Evolutionary conservation across 2,329 filamentous ascomycete species (phyloP).

Genomic region (Penicillium sp.): DNA sequence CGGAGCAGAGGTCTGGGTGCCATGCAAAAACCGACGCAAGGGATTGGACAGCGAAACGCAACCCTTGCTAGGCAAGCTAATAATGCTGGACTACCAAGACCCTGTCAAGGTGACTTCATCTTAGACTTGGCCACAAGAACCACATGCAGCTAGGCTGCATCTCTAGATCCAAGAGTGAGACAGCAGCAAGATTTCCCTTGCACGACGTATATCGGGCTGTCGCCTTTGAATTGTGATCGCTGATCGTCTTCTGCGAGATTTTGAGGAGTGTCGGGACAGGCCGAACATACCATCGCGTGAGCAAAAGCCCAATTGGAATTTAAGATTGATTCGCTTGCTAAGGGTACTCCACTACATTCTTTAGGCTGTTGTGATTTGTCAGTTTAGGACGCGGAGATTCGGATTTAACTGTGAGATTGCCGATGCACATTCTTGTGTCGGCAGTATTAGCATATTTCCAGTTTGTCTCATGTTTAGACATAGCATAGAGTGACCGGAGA

Average conservation of each 20-base stretch:
- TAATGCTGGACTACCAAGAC: slow-evolving; percentile 2
- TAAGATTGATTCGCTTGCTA: not conserved
- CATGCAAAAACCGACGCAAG: slow-evolving; percentile 9
- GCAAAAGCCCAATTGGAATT: not conserved
- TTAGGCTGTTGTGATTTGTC: slow-evolving; percentile 2
- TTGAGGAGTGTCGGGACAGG: not conserved
- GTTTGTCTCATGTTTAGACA: not conserved
- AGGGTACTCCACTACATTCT: slow-evolving; percentile 3
- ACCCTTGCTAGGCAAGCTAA: slow-evolving; percentile 1
- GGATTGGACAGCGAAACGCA: slow-evolving; percentile 3
- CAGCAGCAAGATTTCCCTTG: not conserved
- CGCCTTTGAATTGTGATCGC: slow-evolving; percentile 4
- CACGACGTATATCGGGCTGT: not conserved
- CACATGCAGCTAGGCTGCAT: slow-evolving; percentile 1
- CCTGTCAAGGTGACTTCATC: slow-evolving; percentile 3
- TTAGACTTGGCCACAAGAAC: not conserved
- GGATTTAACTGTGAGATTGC: not conserved
- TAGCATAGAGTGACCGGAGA: not conserved
- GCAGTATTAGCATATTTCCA: not conserved
- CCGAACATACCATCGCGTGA: slow-evolving; percentile 10
- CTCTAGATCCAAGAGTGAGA: not conserved
- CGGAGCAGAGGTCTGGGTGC: not conserved
- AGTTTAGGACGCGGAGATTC: not conserved
- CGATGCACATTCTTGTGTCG: not conserved
- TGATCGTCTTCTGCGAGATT: slow-evolving; percentile 4